Conservation (phyloP, 805 yeast species). For the Myxozyma lipomycoides region DNA sequence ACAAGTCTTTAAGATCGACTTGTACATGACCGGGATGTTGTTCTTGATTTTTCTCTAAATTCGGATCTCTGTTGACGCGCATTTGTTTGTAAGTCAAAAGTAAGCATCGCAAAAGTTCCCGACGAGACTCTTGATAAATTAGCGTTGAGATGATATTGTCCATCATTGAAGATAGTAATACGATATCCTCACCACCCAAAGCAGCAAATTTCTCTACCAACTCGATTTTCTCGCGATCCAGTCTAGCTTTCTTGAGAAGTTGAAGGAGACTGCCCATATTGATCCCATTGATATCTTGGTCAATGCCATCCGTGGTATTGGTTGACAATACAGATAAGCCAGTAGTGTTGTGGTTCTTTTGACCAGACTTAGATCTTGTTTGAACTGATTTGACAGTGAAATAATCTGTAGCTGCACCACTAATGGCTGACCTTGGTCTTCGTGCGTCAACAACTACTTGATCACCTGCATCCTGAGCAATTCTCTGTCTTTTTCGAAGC, state of each 20-base stretch:
- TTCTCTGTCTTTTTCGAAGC: conserved; percentile 42
- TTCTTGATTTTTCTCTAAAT: neutral
- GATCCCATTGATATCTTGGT: neutral
- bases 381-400: conserved; percentile 13
- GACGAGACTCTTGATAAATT: conserved; percentile 25
- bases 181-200: conserved; percentile 20
- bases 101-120: conserved; percentile 24
- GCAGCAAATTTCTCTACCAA: conserved; percentile 18
- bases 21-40: conserved; percentile 23
- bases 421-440: conserved; percentile 7
- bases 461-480: neutral
- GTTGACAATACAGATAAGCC: neutral
- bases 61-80: neutral
- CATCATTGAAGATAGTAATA: conserved; percentile 18
- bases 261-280: conserved; percentile 13
- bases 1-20: conserved; percentile 1
- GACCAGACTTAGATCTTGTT: neutral
- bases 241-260: conserved; percentile 12
- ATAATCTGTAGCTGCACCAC: conserved; percentile 11
- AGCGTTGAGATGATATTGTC: conserved; percentile 16
- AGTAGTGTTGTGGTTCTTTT: neutral
- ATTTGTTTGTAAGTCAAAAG: conserved; percentile 17
- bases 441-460: neutral
- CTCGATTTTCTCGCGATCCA: conserved; percentile 28
- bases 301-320: neutral